Evolutionary conservation across 148 eudicot species (phyloP).

Genomic region (Cornus florida): DNA sequence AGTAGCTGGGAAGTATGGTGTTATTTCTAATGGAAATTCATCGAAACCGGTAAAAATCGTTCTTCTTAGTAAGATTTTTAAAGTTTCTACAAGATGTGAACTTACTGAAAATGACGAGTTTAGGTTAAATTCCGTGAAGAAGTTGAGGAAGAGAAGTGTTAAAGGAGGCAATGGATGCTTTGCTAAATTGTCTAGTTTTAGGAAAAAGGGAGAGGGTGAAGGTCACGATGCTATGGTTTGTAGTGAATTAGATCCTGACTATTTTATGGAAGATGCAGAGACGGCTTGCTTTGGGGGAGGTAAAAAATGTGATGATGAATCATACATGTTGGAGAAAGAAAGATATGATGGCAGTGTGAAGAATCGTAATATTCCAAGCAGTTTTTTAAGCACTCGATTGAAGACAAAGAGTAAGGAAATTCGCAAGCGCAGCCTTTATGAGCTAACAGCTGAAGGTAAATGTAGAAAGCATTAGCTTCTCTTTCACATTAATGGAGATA

Average conservation of each 20-base stretch:
- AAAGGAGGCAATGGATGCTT: constrained; percentile 18
- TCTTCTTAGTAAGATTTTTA: constrained; percentile 46
- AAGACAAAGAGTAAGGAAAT: constrained; percentile 44
- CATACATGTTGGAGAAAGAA: constrained; percentile 11
- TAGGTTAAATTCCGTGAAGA: constrained; percentile 11
- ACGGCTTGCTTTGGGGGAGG: constrained; percentile 13
- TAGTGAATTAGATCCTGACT: constrained; percentile 21
- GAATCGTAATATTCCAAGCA: constrained; percentile 2
- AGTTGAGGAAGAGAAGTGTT: constrained; percentile 22
- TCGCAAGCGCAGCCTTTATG: constrained; percentile 58
- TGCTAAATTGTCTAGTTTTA: constrained; percentile 19
- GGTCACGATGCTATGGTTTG: background rate
- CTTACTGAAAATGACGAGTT: constrained; percentile 15
- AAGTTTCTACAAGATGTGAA: constrained; percentile 30
- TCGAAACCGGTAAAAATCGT: constrained; percentile 55
- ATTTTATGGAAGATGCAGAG: constrained; percentile 19
- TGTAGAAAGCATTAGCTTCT: constrained; percentile 4
- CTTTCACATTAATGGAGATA: background rate
- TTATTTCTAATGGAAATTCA: constrained; percentile 49
- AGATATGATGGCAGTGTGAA: constrained; percentile 17
- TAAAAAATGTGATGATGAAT: constrained; percentile 16
- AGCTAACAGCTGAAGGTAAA: constrained; percentile 51
- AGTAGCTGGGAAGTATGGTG: constrained; percentile 64
- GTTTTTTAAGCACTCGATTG: constrained; percentile 17
- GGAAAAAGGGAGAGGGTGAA: constrained; percentile 13